Conservation (phyloP, 176 grass and related monocot genomes). For the Bolboschoenus planiculmis region DNA sequence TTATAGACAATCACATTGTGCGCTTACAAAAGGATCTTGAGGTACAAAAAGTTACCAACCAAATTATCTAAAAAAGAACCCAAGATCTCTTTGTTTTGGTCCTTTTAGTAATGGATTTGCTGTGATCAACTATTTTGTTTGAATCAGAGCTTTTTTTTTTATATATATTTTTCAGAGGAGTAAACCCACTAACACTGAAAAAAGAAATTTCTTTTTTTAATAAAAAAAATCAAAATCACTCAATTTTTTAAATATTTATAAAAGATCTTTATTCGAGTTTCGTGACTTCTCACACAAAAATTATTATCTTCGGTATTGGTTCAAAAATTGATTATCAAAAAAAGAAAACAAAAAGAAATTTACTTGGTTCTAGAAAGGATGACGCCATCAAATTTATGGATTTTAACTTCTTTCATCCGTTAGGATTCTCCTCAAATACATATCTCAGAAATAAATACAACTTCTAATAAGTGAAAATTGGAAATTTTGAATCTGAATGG, state of each 20-base stretch:
- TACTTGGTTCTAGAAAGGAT: background rate
- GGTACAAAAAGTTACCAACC: background rate
- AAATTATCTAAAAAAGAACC: background rate
- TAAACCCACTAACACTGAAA: no score
- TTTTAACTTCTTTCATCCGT: background rate
- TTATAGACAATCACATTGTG: no score
- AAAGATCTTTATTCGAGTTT: no score
- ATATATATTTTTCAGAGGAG: background rate
- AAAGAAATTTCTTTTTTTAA: no score
- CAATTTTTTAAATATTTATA: no score
- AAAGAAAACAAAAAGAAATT: no score
- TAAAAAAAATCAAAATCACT: no score
- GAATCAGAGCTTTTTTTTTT: background rate
- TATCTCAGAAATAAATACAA: background rate
- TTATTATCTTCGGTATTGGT: no score
- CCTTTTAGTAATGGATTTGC: constrained; percentile 2
- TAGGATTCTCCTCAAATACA: background rate
- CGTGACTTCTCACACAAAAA: no score
- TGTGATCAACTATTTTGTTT: background rate
- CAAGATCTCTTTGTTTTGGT: background rate
- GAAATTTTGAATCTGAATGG: background rate
- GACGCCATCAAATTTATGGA: background rate
- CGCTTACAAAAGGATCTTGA: background rate
- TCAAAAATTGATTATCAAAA: no score
- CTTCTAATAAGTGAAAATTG: background rate